Evolutionary conservation across 108 stramenopile species (phyloP).

Genomic region (Skeletonema tropicum): DNA sequence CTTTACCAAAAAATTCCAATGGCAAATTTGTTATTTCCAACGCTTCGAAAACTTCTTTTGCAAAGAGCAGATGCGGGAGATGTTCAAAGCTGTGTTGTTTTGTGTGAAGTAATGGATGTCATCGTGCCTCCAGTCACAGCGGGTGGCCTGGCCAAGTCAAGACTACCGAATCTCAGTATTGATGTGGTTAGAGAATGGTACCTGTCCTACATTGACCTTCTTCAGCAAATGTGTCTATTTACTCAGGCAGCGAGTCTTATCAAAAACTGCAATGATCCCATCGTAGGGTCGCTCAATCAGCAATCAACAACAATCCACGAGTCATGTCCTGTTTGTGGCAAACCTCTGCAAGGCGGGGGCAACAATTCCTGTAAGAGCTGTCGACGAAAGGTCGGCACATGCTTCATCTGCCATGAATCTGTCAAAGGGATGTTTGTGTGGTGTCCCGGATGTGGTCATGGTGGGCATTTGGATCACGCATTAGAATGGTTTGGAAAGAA

Average conservation of each 20-base stretch:
- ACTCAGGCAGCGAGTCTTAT: constrained; percentile 74
- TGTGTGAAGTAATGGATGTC: constrained; percentile 86
- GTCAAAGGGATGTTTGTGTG: constrained; percentile 85
- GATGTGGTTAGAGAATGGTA: constrained; percentile 86
- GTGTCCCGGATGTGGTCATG: constrained; percentile 88
- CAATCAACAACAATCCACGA: constrained; percentile 87
- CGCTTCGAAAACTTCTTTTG: constrained; percentile 61
- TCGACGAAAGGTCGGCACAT: constrained; percentile 71
- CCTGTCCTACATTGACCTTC: constrained; percentile 80
- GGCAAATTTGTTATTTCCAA: constrained; percentile 68
- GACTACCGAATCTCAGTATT: constrained; percentile 63
- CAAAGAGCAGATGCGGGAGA: constrained; percentile 87
- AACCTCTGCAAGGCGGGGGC: constrained; percentile 51
- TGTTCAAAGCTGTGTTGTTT: constrained; percentile 82
- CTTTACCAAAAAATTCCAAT: constrained; percentile 53
- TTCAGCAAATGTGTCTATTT: constrained; percentile 87
- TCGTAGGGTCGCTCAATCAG: constrained; percentile 76
- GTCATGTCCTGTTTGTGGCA: constrained; percentile 80
- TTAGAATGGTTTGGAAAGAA: constrained; percentile 69
- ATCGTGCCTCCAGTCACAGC: constrained; percentile 43
- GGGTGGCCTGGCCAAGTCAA: constrained; percentile 46
- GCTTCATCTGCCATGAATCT: constrained; percentile 84
- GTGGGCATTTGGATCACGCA: constrained; percentile 45
- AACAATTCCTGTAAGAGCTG: constrained; percentile 64
- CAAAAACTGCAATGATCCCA: constrained; percentile 69